Base-by-base conservation (phyloP, 257 asterid genomes). In the Cruciata laevipes region DNA sequence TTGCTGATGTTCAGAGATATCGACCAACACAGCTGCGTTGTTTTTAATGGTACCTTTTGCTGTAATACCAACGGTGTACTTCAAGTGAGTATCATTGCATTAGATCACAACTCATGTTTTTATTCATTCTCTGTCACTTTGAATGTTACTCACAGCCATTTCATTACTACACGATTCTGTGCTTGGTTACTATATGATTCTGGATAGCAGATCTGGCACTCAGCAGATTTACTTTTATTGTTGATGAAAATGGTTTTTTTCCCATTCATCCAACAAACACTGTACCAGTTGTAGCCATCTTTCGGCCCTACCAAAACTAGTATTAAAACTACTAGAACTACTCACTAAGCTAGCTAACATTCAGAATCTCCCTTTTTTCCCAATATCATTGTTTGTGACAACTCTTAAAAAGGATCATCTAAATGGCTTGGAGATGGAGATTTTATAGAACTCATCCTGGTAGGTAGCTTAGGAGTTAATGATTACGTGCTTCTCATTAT, bases 31-130 rank as follows among this genome's bases (percentile, higher is more conserved):
- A 38, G 87, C 87, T 25, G 87, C 80, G 66, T 23, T 94, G 73
- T 79, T 72, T 68, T 71, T 88, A 49, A 90, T 94, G 99, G 82
- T 90, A 75, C 27, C 76, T 72, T 82, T 82, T 75, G 97, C 90
- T 64, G 97, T 94, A 61, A 83, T 90, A 67, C 99, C 99, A 27
- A 94, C 99, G 8, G 53, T 86, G 68, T 66, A 82, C 32, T 83
- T 83, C 85, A 90, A 90, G 97, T 90, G 70, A 86, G 97, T 85
- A 35, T n/a, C 44, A 20, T 73, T 73, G 20, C 69, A 30, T 67
- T 38, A 52, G n/a, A 56, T 56, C 61, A 56, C 31, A 23, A 8
- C 1, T 51, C 6, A 23, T 20, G n/a, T 3, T 25, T 61, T 21
- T 49, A 10, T 18, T 2, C 53, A 9, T 23, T n/a, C 20, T 30